Evolutionary conservation across 1,284 basidiomycete genomes (phyloP), one percentile per base, ranked within the genome.

Genomic region (Vanrija sp.): DNA sequence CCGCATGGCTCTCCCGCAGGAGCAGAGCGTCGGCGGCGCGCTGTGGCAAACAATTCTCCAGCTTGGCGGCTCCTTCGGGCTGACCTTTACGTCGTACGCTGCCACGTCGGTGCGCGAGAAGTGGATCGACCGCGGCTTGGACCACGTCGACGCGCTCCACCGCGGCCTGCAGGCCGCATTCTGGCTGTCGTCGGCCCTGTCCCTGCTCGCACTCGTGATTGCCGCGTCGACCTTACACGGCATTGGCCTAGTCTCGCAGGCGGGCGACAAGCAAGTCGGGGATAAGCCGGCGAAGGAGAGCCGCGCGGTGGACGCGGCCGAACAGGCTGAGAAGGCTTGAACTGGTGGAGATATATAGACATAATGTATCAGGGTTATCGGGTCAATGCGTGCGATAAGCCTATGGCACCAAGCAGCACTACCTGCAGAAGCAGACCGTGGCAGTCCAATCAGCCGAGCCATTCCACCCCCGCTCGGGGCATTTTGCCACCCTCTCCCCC

Each of bases 71-170:
- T 81, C 86, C 3, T 79, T 88, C 26, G 87, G 87, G 8, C 78
- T 89, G 10, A 84, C 87, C 18, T 79, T 87, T 34, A 82, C 84
- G 3, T 88, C 86, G 7, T 84, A 89, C 44, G 84, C 88, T 23
- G 86, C 83, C 69, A 57, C 49, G 0, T 12, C 49, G 5, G 23
- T 38, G 28, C 12, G 12, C 12, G 29, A 57, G 14, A 55, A 65
- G 34, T 50, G 63, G 1, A 49, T 65, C 10, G 43, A 38, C 3
- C 14, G 18, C 7, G 69, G 66, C 4, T 48, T 40, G 3, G 46
- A 52, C 5, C 12, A 43, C 1, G 47, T 57, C 18, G 59, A 62
- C 29, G 55, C 68, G 2, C 49, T 52, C 14, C 43, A 67, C 19
- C 39, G 61, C 18, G 72, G 70, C 1, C 26, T 71, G 16, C 66